Base-by-base conservation (phyloP, 75 land plant genomes). In the Azolla pinnata region DNA sequence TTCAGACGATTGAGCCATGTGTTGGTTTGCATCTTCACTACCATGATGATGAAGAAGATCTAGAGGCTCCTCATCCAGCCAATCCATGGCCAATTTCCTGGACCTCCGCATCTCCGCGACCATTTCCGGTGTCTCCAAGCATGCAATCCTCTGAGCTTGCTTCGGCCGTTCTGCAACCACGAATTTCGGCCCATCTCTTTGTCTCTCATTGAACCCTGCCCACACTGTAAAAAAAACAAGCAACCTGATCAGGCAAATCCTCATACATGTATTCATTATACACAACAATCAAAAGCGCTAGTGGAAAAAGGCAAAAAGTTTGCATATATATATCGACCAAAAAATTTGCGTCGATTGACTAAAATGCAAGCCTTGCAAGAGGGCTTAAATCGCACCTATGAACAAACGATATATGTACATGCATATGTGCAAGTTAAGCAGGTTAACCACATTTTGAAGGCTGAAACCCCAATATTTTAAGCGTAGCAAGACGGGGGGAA, bases 141-240 rank as follows among this genome's bases (percentile, higher is more conserved):
- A 86, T 17, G 33, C 71, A 52, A 78, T 84, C 10, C 77, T 72
- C 33, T 64, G 73, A 19, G 12, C 63, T 49, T 85, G 97, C 46
- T 72, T 78, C 2, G 89, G 95, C 65, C 68, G 79, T 44, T 88
- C 89, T 17, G 95, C 97, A 2, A 92, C 85, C 17, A 69, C 24
- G 63, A 73, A 92, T 68, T 92, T 88, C 67, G 71, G 84, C 1
- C 95, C 95, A 19, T 82, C 80, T 30, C 95, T 73, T 24, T 33
- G 61, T 32, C 86, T 80, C 67, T 92, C 97, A 33, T 79, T 57
- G 48, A 82, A 92, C 8, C 86, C 95, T 59, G 95, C 97, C 97
- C 97, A 92, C 60, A 83, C 97, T 92, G 79, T 27, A 66, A 32
- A 48, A 44, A 52, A 54, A 23, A 24, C 7, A 20, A 20, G 54